These are phyloP conservation scores for Sistotremastrum suecicum DNA, from an alignment of 768 basidiomycete genomes.

Conservation along the genomic window DNA sequence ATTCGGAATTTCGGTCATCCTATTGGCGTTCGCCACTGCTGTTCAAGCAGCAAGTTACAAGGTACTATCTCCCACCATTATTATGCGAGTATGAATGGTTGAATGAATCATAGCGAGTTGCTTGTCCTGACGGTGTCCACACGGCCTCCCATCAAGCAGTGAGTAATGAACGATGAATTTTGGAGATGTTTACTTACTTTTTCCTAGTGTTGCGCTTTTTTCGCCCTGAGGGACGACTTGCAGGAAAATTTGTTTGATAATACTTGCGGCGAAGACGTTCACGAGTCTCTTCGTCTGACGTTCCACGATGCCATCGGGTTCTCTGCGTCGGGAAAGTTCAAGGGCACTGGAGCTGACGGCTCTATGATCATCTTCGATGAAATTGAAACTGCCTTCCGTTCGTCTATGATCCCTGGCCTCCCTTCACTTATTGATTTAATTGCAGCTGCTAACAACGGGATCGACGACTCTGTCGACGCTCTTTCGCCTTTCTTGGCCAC, in stretches of 20 bases:
- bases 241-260: constrained; percentile 1
- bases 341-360: constrained; percentile 6
- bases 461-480: constrained; percentile 6
- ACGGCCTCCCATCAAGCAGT: too few species aligned
- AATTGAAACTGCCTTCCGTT: constrained; percentile 7
- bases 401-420: neutral
- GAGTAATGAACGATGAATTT: too few species aligned
- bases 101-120: too few species aligned
- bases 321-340: constrained; percentile 1
- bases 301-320: constrained; percentile 9
- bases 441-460: constrained; percentile 6
- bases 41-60: too few species aligned
- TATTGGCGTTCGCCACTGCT: too few species aligned
- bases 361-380: constrained; percentile 9
- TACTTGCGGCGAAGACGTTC: constrained; percentile 5
- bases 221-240: neutral
- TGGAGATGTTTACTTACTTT: too few species aligned
- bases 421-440: neutral
- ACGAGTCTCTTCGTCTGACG: constrained; percentile 5
- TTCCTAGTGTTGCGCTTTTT: constrained; percentile 1
- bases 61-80: too few species aligned
- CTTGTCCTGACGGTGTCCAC: too few species aligned
- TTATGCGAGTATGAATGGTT: too few species aligned
- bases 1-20: too few species aligned
- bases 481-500: constrained; percentile 4